A percentile compares a stretch with the other conserved stretches of the same genome.
These are phyloP conservation scores for Blakeslea trispora DNA, from an alignment of 371 early-diverging fungal genomes.

Conservation along the genomic window DNA sequence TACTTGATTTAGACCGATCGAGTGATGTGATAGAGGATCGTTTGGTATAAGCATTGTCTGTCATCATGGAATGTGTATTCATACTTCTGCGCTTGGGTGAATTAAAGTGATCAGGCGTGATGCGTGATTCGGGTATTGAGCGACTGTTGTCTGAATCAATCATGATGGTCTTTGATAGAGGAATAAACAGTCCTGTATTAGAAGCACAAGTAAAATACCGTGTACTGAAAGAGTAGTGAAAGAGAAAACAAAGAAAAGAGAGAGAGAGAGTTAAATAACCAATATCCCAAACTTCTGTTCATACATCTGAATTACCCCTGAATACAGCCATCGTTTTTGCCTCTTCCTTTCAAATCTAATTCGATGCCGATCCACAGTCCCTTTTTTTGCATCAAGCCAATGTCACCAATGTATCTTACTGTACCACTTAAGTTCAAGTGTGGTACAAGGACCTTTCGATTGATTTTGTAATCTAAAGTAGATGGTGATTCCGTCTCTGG, in stretches of 20 bases:
- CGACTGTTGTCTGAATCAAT: slow-evolving; percentile 5
- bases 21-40: too few species aligned
- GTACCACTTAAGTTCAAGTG: slow-evolving; percentile 41
- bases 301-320: slow-evolving; percentile 54
- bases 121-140: slow-evolving; percentile 1
- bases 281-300: slow-evolving; percentile 4
- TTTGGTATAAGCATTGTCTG: too few species aligned
- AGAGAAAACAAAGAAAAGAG: background rate
- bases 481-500: too few species aligned
- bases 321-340: slow-evolving; percentile 83
- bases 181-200: slow-evolving; percentile 71
- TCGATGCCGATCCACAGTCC: slow-evolving; percentile 79
- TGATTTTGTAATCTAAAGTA: too few species aligned
- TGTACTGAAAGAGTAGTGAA: slow-evolving; percentile 35
- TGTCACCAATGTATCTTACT: slow-evolving; percentile 53
- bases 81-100: slow-evolving; percentile 1
- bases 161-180: slow-evolving; percentile 52
- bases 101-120: slow-evolving; percentile 4
- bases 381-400: slow-evolving; percentile 10
- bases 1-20: too few species aligned
- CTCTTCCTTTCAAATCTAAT: slow-evolving; percentile 69
- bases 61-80: too few species aligned
- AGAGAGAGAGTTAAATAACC: slow-evolving; percentile 5
- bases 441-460: background rate
- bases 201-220: slow-evolving; percentile 63